phyloP scores from a whole-genome alignment of 805 yeast genomes.

The Candida dajiaensis region DNA sequence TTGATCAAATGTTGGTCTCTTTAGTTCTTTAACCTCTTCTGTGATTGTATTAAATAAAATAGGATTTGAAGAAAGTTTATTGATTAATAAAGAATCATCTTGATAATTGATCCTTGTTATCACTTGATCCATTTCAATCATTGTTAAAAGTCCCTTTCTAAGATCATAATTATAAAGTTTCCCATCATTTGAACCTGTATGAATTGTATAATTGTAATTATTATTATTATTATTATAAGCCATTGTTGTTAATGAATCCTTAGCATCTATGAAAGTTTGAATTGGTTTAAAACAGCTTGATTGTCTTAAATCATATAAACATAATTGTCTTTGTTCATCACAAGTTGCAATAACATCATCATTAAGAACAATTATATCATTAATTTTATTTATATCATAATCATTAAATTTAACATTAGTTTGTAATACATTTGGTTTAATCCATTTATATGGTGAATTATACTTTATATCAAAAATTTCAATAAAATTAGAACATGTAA shows the following conservation, averaged over 20 bases:
- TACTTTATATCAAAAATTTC: not conserved
- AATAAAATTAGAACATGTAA: constrained; percentile 10
- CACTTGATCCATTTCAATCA: constrained; percentile 7
- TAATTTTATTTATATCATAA: constrained; percentile 3
- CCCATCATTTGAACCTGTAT: constrained; percentile 22
- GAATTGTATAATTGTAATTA: not conserved
- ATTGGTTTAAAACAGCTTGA: constrained; percentile 25
- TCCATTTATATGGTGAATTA: not conserved
- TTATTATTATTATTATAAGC: constrained; percentile 3
- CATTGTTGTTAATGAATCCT: constrained; percentile 23
- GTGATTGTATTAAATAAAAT: not conserved
- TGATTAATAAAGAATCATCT: constrained; percentile 1
- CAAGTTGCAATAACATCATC: constrained; percentile 14
- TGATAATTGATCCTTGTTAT: constrained; percentile 5
- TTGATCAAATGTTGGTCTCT: not conserved
- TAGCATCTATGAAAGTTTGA: constrained; percentile 28
- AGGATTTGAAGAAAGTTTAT: not conserved
- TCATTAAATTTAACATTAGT: not conserved
- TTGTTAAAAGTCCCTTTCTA: constrained; percentile 9
- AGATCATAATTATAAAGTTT: constrained; percentile 18
- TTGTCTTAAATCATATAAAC: constrained; percentile 11
- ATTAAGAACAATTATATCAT: constrained; percentile 7
- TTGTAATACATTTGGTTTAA: not conserved
- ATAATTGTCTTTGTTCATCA: constrained; percentile 11
- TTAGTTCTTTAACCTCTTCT: not conserved